Evolutionary conservation across 2,329 filamentous ascomycete species (phyloP).

Genomic region (Alternaria dauci): DNA sequence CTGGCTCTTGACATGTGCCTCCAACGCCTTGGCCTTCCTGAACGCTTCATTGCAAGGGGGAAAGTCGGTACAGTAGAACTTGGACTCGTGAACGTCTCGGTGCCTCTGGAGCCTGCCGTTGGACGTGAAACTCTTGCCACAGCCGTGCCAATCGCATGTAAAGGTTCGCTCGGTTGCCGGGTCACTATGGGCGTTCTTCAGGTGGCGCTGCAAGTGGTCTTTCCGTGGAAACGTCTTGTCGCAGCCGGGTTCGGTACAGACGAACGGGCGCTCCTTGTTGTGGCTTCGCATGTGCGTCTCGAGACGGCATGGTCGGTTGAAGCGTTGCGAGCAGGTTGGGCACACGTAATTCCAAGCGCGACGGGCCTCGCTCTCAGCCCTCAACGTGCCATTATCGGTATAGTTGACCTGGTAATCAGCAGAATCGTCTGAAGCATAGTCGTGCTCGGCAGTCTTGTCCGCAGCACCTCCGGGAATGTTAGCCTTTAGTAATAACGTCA

Average conservation of each 20-base stretch:
- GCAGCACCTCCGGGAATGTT: constrained; percentile 17
- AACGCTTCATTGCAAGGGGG: constrained; percentile 79
- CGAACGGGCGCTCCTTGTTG: constrained; percentile 82
- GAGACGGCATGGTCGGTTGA: constrained; percentile 84
- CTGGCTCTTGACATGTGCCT: constrained; percentile 79
- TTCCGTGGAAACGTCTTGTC: constrained; percentile 85
- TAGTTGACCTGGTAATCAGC: constrained; percentile 36
- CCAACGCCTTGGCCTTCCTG: constrained; percentile 84
- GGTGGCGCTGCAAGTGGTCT: constrained; percentile 85
- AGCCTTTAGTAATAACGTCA: constrained; percentile 12
- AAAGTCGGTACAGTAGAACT: constrained; percentile 77
- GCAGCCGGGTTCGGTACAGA: constrained; percentile 74
- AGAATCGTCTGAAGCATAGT: constrained; percentile 34
- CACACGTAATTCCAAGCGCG: constrained; percentile 79
- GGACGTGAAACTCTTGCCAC: constrained; percentile 82
- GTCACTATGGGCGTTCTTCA: constrained; percentile 78
- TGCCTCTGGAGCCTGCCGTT: constrained; percentile 80
- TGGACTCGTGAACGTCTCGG: constrained; percentile 77
- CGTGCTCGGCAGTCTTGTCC: constrained; percentile 22
- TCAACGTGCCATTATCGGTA: constrained; percentile 38
- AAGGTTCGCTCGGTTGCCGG: constrained; percentile 68
- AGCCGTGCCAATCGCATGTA: constrained; percentile 74
- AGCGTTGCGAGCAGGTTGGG: constrained; percentile 80
- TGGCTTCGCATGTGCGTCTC: constrained; percentile 81
- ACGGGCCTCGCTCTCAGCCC: constrained; percentile 54